Percentiles rank a stretch among this genome's conserved stretches.
Evolutionary conservation across 805 yeast species (phyloP).

Genomic region (Monosporozyma aquatica): DNA sequence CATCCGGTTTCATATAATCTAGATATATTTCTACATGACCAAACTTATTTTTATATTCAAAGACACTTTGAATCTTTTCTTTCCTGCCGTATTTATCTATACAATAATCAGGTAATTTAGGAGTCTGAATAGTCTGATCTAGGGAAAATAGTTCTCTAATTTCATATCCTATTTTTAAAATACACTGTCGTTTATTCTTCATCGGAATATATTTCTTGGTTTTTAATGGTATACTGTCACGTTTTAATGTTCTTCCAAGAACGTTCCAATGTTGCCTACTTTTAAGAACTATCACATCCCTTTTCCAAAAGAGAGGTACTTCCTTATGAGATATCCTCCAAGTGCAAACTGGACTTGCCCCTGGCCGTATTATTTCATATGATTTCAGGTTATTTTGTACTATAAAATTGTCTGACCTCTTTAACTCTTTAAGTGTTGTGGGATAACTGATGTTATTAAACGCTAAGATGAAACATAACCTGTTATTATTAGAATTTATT

Average conservation of each 20-base stretch:
- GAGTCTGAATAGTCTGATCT: conserved; percentile 20
- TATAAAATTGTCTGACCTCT: conserved; percentile 15
- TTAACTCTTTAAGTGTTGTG: conserved; percentile 8
- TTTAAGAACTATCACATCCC: conserved; percentile 14
- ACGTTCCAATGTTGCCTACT: conserved; percentile 22
- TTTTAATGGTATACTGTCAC: conserved; percentile 10
- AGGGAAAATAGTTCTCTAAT: conserved; percentile 16
- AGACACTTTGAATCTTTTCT: conserved; percentile 9
- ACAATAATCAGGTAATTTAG: conserved; percentile 9
- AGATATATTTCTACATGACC: conserved; percentile 20
- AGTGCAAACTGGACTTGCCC: conserved; percentile 3
- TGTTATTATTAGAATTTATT: conserved; percentile 8
- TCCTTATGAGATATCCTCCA: neutral
- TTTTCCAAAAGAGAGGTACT: conserved; percentile 13
- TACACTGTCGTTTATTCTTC: conserved; percentile 7
- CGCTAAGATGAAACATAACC: conserved; percentile 5
- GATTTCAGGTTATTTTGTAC: conserved; percentile 9
- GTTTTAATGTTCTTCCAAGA: conserved; percentile 17
- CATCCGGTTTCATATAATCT: conserved; percentile 13
- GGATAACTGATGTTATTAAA: conserved; percentile 13
- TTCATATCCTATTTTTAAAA: conserved; percentile 6
- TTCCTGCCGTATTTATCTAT: conserved; percentile 6
- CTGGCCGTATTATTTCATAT: conserved; percentile 8
- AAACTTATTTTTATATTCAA: conserved; percentile 14
- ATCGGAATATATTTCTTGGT: conserved; percentile 5